These are phyloP conservation scores for Decorospora gaudefroyi DNA, from an alignment of 2,329 filamentous ascomycete species.

Conservation along the genomic window DNA sequence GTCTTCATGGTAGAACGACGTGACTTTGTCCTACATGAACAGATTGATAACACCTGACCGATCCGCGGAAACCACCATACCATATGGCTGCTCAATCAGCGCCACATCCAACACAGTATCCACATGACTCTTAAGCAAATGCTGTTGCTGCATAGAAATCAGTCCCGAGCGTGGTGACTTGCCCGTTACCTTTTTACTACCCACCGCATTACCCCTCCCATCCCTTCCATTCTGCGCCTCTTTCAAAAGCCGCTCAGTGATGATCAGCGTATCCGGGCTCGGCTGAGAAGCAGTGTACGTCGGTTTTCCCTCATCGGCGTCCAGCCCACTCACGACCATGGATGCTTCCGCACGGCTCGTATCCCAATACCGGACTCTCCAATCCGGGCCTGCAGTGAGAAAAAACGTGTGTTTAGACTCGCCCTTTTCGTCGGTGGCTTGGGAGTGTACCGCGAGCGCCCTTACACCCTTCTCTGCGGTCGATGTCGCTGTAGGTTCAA, in stretches of 20 bases:
- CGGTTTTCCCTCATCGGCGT: constrained; percentile 71
- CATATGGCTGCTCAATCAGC: constrained; percentile 86
- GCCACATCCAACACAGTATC: constrained; percentile 87
- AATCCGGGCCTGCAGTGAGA: constrained; percentile 84
- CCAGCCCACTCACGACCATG: constrained; percentile 76
- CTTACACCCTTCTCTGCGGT: constrained; percentile 70
- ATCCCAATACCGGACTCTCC: constrained; percentile 94
- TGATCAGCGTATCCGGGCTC: constrained; percentile 48
- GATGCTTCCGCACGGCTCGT: constrained; percentile 77
- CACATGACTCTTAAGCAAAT: constrained; percentile 81
- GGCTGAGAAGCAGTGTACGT: constrained; percentile 59
- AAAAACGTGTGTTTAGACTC: constrained; percentile 80
- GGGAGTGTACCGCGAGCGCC: constrained; percentile 73
- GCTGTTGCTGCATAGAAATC: constrained; percentile 90
- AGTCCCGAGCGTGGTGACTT: constrained; percentile 75
- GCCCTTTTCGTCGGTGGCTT: constrained; percentile 69
- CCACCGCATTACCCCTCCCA: constrained; percentile 41
- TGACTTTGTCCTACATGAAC: constrained; percentile 57
- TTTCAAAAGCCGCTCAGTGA: constrained; percentile 43
- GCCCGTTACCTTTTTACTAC: constrained; percentile 39
- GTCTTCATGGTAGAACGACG: too few species aligned
- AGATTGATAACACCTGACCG: constrained; percentile 87
- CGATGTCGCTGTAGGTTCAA: constrained; percentile 56
- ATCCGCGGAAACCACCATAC: constrained; percentile 91
- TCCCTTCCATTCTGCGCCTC: constrained; percentile 27